A percentile compares a stretch with the other conserved stretches of the same genome.
Evolutionary conservation across 1,284 basidiomycete genomes (phyloP).

Genomic region (Trichosporon asahii): DNA sequence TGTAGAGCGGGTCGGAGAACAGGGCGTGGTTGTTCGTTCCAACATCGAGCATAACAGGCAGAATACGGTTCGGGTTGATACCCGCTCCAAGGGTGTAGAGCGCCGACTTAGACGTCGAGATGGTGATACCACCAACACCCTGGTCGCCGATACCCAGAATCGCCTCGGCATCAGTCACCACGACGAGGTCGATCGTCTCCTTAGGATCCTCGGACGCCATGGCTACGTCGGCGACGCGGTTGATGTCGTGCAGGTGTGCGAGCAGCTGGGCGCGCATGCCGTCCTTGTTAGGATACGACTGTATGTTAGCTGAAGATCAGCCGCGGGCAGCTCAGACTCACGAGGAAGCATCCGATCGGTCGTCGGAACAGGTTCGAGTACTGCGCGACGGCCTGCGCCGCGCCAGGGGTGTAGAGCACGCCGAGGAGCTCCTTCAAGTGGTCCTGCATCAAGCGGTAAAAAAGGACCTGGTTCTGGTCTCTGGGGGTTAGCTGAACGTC

Average conservation of each 20-base stretch:
- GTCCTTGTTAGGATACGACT: slow-evolving; percentile 61
- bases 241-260: slow-evolving; percentile 49
- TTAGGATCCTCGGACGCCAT: slow-evolving; percentile 62
- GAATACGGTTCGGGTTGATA: slow-evolving; percentile 65
- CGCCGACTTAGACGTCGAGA: slow-evolving; percentile 79
- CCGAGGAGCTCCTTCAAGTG: slow-evolving; percentile 63
- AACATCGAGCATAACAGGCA: slow-evolving; percentile 69
- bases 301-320: slow-evolving; percentile 14
- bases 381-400: slow-evolving; percentile 58
- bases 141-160: slow-evolving; percentile 67
- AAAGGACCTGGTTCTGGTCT: slow-evolving; percentile 65
- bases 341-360: slow-evolving; percentile 48
- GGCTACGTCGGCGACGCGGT: slow-evolving; percentile 62
- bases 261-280: slow-evolving; percentile 60
- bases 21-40: slow-evolving; percentile 67
- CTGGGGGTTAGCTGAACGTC: slow-evolving; percentile 32
- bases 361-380: slow-evolving; percentile 78
- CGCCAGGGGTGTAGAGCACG: slow-evolving; percentile 60
- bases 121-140: slow-evolving; percentile 56
- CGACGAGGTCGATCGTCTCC: slow-evolving; percentile 63
- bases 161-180: slow-evolving; percentile 77
- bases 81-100: slow-evolving; percentile 80
- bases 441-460: slow-evolving; percentile 65
- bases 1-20: slow-evolving; percentile 51
- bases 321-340: not conserved